Conservation (phyloP, 352 stramenopile genomes). For the Pythium scleroteichum region DNA sequence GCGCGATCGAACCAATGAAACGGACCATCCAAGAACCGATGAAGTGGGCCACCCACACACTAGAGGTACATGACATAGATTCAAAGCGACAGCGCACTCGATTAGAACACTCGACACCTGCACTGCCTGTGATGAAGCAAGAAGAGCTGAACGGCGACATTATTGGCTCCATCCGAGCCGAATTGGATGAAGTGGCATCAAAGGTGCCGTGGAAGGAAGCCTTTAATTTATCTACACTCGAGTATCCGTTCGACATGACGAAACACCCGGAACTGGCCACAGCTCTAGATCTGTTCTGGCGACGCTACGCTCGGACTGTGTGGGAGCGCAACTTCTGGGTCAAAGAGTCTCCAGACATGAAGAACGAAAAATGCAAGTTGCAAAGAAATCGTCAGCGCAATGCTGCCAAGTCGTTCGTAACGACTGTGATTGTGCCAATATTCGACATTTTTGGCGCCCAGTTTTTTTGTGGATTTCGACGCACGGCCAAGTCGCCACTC, state of each 20-base stretch:
- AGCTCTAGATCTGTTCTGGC: background rate
- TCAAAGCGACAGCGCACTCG: too few relatives aligned
- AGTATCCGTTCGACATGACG: constrained; percentile 13
- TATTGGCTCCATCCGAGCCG: background rate
- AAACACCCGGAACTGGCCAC: constrained; percentile 1
- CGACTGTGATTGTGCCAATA: background rate
- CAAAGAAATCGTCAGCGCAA: background rate
- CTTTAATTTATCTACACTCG: background rate
- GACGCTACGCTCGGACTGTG: background rate
- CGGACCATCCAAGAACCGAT: too few relatives aligned
- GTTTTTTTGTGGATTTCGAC: constrained; percentile 13
- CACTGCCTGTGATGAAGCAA: too few relatives aligned
- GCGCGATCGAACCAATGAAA: too few relatives aligned
- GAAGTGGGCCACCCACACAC: too few relatives aligned
- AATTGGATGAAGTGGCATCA: background rate
- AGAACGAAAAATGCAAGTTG: background rate
- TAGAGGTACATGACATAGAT: too few relatives aligned
- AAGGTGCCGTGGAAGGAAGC: background rate
- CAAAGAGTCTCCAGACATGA: background rate
- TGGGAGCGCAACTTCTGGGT: constrained; percentile 11
- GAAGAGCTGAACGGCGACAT: background rate
- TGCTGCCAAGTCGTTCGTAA: background rate
- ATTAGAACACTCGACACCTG: too few relatives aligned
- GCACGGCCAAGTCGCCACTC: background rate
- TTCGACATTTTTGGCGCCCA: background rate